A percentile compares a stretch with the other conserved stretches of the same genome.
These are phyloP conservation scores for Acer campestre DNA, from an alignment of 345 rosid species.

Conservation along the genomic window DNA sequence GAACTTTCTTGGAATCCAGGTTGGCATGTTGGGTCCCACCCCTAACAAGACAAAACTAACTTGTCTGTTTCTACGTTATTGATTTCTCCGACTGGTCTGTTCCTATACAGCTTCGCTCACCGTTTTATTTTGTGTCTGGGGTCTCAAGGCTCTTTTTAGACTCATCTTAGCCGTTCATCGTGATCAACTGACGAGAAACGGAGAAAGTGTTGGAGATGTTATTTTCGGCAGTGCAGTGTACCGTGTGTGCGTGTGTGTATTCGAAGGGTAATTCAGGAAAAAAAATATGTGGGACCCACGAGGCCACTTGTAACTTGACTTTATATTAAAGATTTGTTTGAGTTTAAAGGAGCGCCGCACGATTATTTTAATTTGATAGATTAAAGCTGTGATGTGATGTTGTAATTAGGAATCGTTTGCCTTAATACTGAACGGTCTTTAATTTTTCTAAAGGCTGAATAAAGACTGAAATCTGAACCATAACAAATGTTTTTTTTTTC, in stretches of 20 bases:
- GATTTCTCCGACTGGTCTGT: background rate
- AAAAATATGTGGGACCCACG: background rate
- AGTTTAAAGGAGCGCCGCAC: background rate
- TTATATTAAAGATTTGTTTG: too few relatives aligned
- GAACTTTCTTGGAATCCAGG: slow-evolving; percentile 25
- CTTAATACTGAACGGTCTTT: too few relatives aligned
- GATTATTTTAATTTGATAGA: too few relatives aligned
- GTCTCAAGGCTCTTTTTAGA: background rate
- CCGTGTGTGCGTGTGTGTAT: background rate
- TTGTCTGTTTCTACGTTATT: background rate
- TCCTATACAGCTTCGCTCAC: background rate
- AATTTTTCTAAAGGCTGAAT: too few relatives aligned
- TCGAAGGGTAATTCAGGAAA: background rate
- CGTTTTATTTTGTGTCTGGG: background rate
- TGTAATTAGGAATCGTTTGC: too few relatives aligned
- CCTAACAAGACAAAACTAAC: background rate
- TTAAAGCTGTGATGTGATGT: too few relatives aligned
- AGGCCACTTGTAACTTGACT: background rate
- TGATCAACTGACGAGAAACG: background rate
- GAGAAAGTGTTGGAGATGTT: background rate
- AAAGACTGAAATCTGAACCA: too few relatives aligned
- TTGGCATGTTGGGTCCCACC: background rate
- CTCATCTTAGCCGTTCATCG: background rate
- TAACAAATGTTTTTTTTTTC: too few relatives aligned
- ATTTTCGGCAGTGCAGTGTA: background rate